Conservation (phyloP, 441 rosid genomes). For the Populus hybrid region DNA sequence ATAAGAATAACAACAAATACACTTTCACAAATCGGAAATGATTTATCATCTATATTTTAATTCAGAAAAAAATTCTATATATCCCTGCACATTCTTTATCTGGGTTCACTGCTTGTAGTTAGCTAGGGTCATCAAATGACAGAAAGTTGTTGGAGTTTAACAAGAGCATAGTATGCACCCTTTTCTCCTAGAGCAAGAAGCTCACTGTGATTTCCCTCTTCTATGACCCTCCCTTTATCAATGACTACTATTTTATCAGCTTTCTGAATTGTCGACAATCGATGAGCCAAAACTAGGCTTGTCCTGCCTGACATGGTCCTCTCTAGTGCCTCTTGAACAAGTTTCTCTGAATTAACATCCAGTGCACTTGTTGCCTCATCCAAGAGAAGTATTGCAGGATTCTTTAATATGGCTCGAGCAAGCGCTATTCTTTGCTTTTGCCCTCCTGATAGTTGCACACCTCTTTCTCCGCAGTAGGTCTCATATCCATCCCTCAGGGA, state of each 20-base stretch:
- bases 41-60: neutral
- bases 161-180: slow-evolving; percentile 12
- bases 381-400: slow-evolving; percentile 17
- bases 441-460: slow-evolving; percentile 20
- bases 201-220: slow-evolving; percentile 21
- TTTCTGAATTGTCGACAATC: slow-evolving; percentile 18
- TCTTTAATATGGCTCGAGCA: slow-evolving; percentile 23
- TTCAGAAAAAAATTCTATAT: neutral
- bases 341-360: slow-evolving; percentile 17
- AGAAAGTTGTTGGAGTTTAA: slow-evolving; percentile 11
- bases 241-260: slow-evolving; percentile 17
- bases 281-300: slow-evolving; percentile 21
- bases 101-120: neutral
- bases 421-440: slow-evolving; percentile 24
- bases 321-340: slow-evolving; percentile 27
- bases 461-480: slow-evolving; percentile 21
- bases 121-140: neutral
- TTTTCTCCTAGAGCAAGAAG: slow-evolving; percentile 11
- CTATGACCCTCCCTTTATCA: slow-evolving; percentile 16
- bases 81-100: neutral
- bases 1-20: neutral
- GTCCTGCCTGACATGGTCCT: slow-evolving; percentile 18
- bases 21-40: neutral
- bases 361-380: slow-evolving; percentile 27
- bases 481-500: slow-evolving; percentile 20